phyloP scores from a whole-genome alignment of 2,329 filamentous ascomycete genomes.

The Waltergamsia citrina region DNA sequence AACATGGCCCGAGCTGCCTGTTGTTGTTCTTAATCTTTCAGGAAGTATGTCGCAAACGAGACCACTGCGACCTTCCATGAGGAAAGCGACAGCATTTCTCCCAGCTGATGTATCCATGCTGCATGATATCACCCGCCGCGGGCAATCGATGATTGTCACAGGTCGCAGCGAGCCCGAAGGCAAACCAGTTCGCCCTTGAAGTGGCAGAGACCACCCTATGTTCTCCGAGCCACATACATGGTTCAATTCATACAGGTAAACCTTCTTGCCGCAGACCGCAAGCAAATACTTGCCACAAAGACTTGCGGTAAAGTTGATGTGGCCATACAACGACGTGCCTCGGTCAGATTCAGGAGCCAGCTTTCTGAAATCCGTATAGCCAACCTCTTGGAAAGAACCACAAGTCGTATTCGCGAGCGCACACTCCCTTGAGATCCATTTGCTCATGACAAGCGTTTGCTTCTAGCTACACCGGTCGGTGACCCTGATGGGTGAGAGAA shows the following conservation, averaged over 20 bases:
- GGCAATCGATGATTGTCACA: conserved; percentile 45
- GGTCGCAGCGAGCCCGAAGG: conserved; percentile 23
- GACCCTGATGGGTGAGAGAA: conserved; percentile 13
- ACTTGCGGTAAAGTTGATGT: conserved; percentile 39
- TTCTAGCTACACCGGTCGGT: conserved; percentile 7
- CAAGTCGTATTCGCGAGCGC: conserved; percentile 8
- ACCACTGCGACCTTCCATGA: conserved; percentile 50
- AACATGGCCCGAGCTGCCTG: too few species aligned
- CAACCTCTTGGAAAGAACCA: conserved; percentile 20
- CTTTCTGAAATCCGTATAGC: conserved; percentile 24
- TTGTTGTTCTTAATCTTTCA: conserved; percentile 5
- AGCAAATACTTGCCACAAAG: conserved; percentile 49
- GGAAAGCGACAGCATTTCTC: conserved; percentile 44
- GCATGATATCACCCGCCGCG: conserved; percentile 44
- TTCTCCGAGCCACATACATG: conserved; percentile 20
- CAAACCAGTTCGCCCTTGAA: conserved; percentile 12
- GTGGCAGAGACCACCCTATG: conserved; percentile 14
- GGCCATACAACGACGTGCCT: background rate
- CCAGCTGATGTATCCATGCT: conserved; percentile 53
- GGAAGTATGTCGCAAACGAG: conserved; percentile 46
- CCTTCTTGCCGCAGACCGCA: conserved; percentile 39
- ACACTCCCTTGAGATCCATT: conserved; percentile 30
- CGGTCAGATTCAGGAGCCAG: conserved; percentile 14
- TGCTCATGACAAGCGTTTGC: conserved; percentile 26
- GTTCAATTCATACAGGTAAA: conserved; percentile 44